These are phyloP conservation scores for Leucaena leucocephala DNA, from an alignment of 306 rosid genomes.

Conservation along the genomic window DNA sequence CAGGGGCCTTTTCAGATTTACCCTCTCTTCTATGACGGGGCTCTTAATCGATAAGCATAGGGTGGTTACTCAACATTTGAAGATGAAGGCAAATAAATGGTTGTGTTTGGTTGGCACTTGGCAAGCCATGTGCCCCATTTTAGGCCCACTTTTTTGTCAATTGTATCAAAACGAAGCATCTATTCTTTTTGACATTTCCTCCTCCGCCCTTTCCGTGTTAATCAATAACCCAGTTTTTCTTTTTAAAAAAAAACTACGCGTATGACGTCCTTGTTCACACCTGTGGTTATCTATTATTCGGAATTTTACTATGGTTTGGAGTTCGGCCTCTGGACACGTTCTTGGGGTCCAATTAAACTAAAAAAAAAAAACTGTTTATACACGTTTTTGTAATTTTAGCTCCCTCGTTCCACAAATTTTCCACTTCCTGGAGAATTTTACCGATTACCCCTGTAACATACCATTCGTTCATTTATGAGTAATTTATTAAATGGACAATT, in stretches of 20 bases:
- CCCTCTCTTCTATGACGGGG: not conserved
- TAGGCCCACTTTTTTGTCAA: slow-evolving; percentile 24
- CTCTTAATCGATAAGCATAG: not conserved
- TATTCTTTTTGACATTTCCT: not conserved
- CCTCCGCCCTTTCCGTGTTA: slow-evolving; percentile 34
- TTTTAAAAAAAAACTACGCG: no score
- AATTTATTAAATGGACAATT: no score
- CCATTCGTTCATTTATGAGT: no score
- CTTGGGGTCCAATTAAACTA: not conserved
- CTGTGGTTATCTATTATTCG: not conserved
- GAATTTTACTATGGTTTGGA: not conserved
- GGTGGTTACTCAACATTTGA: no score
- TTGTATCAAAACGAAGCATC: slow-evolving; percentile 26
- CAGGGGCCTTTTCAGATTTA: not conserved
- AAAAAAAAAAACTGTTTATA: not conserved
- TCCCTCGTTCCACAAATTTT: not conserved
- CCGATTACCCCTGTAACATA: not conserved
- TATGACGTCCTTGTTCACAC: slow-evolving; percentile 12
- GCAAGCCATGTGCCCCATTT: slow-evolving; percentile 36
- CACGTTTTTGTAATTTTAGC: not conserved
- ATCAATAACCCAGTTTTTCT: not conserved
- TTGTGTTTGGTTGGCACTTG: slow-evolving; percentile 16
- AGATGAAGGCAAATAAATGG: no score
- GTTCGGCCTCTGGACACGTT: not conserved
- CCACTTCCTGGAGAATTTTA: not conserved